These are phyloP conservation scores for Leccinum subrobustum DNA, from an alignment of 1,284 basidiomycete genomes.

Conservation along the genomic window DNA sequence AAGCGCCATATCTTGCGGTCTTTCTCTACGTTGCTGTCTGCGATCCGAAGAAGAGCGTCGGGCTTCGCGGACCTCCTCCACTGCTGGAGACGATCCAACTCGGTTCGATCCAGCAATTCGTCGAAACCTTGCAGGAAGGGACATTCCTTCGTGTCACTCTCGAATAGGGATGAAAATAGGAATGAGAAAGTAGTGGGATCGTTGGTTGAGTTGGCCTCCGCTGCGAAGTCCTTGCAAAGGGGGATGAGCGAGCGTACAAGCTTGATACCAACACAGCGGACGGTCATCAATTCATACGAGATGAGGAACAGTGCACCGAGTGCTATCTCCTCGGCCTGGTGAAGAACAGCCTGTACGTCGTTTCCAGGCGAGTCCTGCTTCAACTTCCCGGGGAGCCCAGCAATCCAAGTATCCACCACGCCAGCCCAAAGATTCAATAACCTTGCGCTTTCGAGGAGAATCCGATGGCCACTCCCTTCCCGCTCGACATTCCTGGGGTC, in stretches of 20 bases:
- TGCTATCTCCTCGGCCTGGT: slow-evolving; percentile 62
- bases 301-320: slow-evolving; percentile 79
- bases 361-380: slow-evolving; percentile 42
- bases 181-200: slow-evolving; percentile 26
- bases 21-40: slow-evolving; percentile 60
- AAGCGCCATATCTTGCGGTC: slow-evolving; percentile 74
- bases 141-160: slow-evolving; percentile 27
- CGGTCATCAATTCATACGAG: slow-evolving; percentile 51
- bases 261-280: slow-evolving; percentile 60
- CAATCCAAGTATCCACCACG: slow-evolving; percentile 71
- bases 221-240: slow-evolving; percentile 40
- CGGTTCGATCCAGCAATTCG: slow-evolving; percentile 59
- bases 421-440: slow-evolving; percentile 76
- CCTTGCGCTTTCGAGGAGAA: slow-evolving; percentile 63
- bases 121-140: slow-evolving; percentile 60
- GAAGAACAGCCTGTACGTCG: slow-evolving; percentile 37
- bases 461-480: slow-evolving; percentile 62
- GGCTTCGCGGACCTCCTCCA: slow-evolving; percentile 55
- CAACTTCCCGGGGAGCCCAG: slow-evolving; percentile 43
- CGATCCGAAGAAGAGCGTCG: slow-evolving; percentile 60
- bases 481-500: slow-evolving; percentile 66
- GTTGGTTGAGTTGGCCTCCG: slow-evolving; percentile 31
- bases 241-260: slow-evolving; percentile 53
- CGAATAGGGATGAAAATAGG: slow-evolving; percentile 46
- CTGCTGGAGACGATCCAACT: slow-evolving; percentile 57